phyloP scores from a whole-genome alignment of 306 rosid genomes.

The Castanopsis chinensis region DNA sequence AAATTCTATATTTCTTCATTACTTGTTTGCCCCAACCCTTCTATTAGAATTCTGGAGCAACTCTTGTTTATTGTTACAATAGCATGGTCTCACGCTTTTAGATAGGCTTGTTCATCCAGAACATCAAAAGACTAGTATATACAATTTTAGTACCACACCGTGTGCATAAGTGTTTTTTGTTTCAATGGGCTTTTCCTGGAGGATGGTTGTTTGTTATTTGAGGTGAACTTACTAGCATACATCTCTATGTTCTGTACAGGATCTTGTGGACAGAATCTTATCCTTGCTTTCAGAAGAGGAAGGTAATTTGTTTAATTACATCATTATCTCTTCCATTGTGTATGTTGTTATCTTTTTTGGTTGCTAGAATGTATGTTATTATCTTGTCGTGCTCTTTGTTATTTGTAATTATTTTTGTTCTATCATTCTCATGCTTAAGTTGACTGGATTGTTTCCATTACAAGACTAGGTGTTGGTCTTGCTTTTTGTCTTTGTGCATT shows the following conservation, averaged over 20 bases:
- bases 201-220: not conserved
- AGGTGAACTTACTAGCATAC: not conserved
- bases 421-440: not conserved
- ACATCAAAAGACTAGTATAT: not conserved
- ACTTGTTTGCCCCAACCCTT: not conserved
- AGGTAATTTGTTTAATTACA: not conserved
- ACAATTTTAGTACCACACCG: not conserved
- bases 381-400: not conserved
- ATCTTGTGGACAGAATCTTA: constrained; percentile 2
- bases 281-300: not conserved
- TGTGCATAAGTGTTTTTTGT: not conserved
- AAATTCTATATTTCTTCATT: not conserved
- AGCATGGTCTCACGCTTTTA: not conserved
- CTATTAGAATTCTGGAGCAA: not conserved
- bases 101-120: not conserved
- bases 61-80: not conserved
- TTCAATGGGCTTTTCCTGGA: not conserved
- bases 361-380: not conserved
- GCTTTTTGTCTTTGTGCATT: not conserved
- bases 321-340: not conserved
- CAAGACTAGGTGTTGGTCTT: not conserved
- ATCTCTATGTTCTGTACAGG: constrained; percentile 1
- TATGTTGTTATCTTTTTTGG: not conserved
- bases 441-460: not conserved
- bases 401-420: not conserved